A percentile compares a stretch with the other conserved stretches of the same genome.
phyloP scores from a whole-genome alignment of 331 rosid species.

The Pyrus hybrid region DNA sequence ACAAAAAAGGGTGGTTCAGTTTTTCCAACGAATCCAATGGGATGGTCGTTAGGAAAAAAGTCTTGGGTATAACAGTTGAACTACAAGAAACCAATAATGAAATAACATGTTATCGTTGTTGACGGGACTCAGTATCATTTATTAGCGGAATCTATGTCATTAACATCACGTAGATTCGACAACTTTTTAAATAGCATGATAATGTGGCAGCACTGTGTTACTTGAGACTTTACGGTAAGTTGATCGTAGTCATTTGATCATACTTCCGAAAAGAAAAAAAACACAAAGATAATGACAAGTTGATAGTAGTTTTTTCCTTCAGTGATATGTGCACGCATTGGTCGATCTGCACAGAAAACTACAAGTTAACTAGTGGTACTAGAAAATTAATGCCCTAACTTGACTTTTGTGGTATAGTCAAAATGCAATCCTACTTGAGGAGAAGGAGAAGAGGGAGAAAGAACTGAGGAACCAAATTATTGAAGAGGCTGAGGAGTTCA shows the following conservation, averaged over 20 bases:
- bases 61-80: not conserved
- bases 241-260: not conserved
- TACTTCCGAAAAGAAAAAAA: too few relatives aligned
- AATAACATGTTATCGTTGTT: not conserved
- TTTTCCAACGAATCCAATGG: not conserved
- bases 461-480: conserved; percentile 81
- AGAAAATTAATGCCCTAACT: not conserved
- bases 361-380: not conserved
- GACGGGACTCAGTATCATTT: too few relatives aligned
- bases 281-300: too few relatives aligned
- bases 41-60: not conserved
- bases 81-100: not conserved
- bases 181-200: too few relatives aligned
- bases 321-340: not conserved
- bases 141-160: too few relatives aligned
- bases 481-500: conserved; percentile 94
- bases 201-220: too few relatives aligned
- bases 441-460: conserved; percentile 91
- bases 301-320: too few relatives aligned
- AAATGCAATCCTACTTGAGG: conserved; percentile 79
- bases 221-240: not conserved
- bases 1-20: not conserved
- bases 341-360: not conserved
- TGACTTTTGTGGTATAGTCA: conserved; percentile 49
- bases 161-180: too few relatives aligned